Conservation (phyloP, 148 eudicot species). For the Rhododendron ferrugineum region DNA sequence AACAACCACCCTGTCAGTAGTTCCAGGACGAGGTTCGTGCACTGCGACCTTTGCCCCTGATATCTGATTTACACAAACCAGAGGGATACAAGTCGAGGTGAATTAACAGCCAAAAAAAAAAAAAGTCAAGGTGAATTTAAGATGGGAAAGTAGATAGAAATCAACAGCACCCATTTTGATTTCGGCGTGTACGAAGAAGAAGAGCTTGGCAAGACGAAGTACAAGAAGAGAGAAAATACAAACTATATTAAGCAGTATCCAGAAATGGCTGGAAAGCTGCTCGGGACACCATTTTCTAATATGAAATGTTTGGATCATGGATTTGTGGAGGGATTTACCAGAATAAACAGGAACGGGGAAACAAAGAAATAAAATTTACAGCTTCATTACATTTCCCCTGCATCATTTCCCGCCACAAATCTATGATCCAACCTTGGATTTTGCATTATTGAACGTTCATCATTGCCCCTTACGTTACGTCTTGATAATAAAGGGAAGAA, state of each 20-base stretch:
- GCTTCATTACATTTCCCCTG: not conserved
- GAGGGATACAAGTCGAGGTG: not conserved
- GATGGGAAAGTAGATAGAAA: not conserved
- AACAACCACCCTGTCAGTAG: slow-evolving; percentile 40
- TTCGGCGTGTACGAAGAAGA: not conserved
- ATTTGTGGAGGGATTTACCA: not conserved
- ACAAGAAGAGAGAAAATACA: not conserved
- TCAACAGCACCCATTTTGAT: not conserved
- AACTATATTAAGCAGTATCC: not conserved
- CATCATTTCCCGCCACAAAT: not conserved
- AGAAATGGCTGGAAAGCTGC: not conserved
- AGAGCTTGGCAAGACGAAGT: not conserved
- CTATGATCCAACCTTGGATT: not conserved
- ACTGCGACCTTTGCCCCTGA: slow-evolving; percentile 75
- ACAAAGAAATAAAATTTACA: not conserved
- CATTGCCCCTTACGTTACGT: not conserved
- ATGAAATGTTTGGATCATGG: not conserved
- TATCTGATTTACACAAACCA: slow-evolving; percentile 38
- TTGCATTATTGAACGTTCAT: not conserved
- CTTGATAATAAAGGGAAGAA: not conserved
- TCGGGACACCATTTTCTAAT: not conserved
- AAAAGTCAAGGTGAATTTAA: not conserved
- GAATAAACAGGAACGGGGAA: not conserved
- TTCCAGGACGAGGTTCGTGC: slow-evolving; percentile 51
- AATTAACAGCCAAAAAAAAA: not conserved